Base-by-base conservation (phyloP, 352 stramenopile genomes). In the Globisporangium sylvaticum region DNA sequence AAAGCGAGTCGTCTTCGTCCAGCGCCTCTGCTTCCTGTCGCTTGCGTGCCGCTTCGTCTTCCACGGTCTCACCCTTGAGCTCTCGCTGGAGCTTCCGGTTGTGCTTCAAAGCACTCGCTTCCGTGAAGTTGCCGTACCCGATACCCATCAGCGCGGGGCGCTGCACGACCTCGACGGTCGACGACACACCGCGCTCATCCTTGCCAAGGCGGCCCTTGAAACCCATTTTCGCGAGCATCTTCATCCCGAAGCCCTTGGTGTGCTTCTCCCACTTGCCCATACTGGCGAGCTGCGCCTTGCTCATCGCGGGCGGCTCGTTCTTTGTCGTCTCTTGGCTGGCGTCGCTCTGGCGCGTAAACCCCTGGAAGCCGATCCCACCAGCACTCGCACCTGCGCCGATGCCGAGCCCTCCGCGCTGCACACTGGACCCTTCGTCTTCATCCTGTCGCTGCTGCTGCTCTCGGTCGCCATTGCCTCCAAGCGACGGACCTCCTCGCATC, bases 161-260 rank as follows among this genome's bases (percentile, higher is more conserved):
- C 67, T 97, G 89, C 24, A 98, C 94, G 4, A 99, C 96, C 70
- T 98, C 90, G 37, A 99, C 81, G 1, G 92, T 95, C 29, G 86
- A 75, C 9, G 95, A 97, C 37, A 99, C 95, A 56, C 95, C 94
- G 60, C 91, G 90, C 64, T 97, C 90, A 50, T 97, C 87, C 68
- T 96, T 97, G 29, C 95, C 95, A 27, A 99, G 73, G 22, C 95
- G 93, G 15, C 95, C 95, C 20, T 80, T 91, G 69, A 98, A 99
- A 50, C 96, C 96, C 94, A 99, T 98, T 76, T 98, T 99, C 27
- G 88, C 72, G 58, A 99, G 75, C 76, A 99, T 91, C 75, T 98
- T 98, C 64, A 94, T 89, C 12, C 95, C 96, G 67, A 99, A 98
- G 27, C 95, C 96, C 67, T 97, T 98, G 18, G 95, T 98, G 78